Evolutionary conservation across 78 protist genomes (phyloP).

Genomic region (Dictyostelium capitatum): DNA sequence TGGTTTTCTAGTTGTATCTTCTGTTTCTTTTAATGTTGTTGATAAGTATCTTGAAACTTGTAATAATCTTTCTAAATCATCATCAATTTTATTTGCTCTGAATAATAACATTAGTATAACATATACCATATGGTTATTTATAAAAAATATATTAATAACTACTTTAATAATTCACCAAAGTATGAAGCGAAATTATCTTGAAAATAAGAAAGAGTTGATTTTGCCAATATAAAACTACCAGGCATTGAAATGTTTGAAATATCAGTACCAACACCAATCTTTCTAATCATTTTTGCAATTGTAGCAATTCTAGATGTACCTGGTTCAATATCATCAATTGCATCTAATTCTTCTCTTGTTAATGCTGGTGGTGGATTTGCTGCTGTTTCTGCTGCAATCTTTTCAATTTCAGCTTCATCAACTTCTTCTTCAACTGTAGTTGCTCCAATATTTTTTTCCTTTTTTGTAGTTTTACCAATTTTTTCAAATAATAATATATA

Average conservation of each 20-base stretch:
- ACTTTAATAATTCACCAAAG: constrained; percentile 51
- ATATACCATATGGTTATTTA: too few species aligned
- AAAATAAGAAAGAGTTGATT: constrained; percentile 44
- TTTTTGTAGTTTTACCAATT: constrained; percentile 7
- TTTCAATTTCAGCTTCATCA: constrained; percentile 26
- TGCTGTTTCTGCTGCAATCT: neutral
- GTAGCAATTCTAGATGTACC: constrained; percentile 12
- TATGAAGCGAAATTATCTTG: constrained; percentile 22
- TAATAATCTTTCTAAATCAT: constrained; percentile 52
- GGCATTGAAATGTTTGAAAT: constrained; percentile 24
- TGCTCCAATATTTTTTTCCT: neutral
- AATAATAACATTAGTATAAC: neutral
- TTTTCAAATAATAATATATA: neutral
- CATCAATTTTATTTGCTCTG: constrained; percentile 51
- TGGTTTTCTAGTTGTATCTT: constrained; percentile 74
- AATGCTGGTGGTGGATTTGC: neutral
- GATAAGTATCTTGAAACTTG: constrained; percentile 19
- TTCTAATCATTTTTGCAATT: constrained; percentile 21
- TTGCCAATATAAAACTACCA: constrained; percentile 38
- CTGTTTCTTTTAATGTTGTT: constrained; percentile 1
- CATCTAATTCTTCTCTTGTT: neutral
- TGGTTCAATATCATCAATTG: neutral
- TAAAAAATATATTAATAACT: neutral
- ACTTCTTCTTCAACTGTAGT: neutral
- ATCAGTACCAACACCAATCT: constrained; percentile 27